Evolutionary conservation across 225 moss, liverwort and hornwort genomes (phyloP).

Genomic region (Thuidium tamariscinum): DNA sequence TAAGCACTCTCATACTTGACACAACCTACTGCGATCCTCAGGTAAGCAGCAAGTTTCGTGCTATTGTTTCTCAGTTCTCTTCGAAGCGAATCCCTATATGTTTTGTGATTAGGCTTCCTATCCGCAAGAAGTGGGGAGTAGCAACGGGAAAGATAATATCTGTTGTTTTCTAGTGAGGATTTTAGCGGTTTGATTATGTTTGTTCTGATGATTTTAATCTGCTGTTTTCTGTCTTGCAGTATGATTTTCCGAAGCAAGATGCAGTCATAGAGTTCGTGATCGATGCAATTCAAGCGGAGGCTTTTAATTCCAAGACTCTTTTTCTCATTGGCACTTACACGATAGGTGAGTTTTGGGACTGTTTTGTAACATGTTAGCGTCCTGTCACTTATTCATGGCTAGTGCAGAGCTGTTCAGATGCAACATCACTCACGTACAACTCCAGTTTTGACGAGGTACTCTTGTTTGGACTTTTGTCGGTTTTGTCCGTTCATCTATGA

Average conservation of each 20-base stretch:
- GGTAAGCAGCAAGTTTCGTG: constrained; percentile 24
- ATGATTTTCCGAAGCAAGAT: constrained; percentile 89
- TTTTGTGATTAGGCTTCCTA: not conserved
- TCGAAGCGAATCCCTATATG: not conserved
- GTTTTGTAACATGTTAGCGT: not conserved
- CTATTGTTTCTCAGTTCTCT: not conserved
- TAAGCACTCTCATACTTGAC: constrained; percentile 82
- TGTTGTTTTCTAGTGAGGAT: not conserved
- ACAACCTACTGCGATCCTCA: constrained; percentile 95
- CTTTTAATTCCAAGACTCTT: constrained; percentile 77
- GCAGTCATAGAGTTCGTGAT: constrained; percentile 75
- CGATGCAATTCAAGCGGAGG: constrained; percentile 94
- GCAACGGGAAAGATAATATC: not conserved
- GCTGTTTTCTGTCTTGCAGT: constrained; percentile 32
- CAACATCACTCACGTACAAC: not conserved
- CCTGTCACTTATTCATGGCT: not conserved
- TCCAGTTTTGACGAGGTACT: not conserved
- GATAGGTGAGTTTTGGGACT: constrained; percentile 43
- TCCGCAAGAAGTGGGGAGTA: not conserved
- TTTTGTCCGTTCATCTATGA: not conserved
- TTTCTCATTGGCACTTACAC: constrained; percentile 98
- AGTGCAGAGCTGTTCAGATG: not conserved
- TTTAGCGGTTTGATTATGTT: not conserved
- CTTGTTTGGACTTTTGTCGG: not conserved
- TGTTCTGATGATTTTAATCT: not conserved